Conservation (phyloP, 2,329 filamentous ascomycete species). For the Cordyceps cateniannulata region DNA sequence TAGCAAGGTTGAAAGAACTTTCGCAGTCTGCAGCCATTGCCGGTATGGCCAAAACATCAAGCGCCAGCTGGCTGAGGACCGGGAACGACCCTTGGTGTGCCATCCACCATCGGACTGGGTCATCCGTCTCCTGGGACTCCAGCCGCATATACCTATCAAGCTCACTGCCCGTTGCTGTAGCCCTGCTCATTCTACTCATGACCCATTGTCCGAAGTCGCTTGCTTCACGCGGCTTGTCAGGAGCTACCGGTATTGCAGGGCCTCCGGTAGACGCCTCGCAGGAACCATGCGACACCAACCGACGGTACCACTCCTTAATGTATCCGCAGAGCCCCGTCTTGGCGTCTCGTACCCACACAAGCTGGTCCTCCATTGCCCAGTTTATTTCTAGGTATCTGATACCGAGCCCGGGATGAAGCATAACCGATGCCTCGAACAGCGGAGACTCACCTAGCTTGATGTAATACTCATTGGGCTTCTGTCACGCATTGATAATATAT, state of each 20-base stretch:
- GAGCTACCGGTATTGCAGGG: no score
- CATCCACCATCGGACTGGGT: neutral
- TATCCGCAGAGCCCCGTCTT: no score
- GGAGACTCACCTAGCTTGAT: constrained; percentile 8
- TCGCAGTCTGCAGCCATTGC: neutral
- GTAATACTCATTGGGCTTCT: constrained; percentile 10
- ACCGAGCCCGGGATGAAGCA: neutral
- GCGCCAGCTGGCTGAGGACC: neutral
- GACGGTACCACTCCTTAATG: no score
- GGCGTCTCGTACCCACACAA: no score
- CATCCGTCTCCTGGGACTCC: neutral
- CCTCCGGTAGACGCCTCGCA: no score
- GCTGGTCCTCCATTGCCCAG: no score
- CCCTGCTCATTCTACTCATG: neutral
- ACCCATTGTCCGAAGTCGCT: neutral
- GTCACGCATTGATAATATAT: constrained; percentile 10
- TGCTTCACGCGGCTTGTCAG: neutral
- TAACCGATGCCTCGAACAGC: constrained; percentile 1
- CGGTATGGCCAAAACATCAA: neutral
- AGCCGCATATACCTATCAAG: neutral
- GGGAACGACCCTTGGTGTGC: neutral
- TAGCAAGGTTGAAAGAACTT: no score
- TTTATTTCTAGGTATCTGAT: no score
- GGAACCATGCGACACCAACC: no score
- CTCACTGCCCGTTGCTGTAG: neutral